A percentile compares a stretch with the other conserved stretches of the same genome.
Evolutionary conservation across 441 rosid genomes (phyloP).

Genomic region (Melastoma candidum): DNA sequence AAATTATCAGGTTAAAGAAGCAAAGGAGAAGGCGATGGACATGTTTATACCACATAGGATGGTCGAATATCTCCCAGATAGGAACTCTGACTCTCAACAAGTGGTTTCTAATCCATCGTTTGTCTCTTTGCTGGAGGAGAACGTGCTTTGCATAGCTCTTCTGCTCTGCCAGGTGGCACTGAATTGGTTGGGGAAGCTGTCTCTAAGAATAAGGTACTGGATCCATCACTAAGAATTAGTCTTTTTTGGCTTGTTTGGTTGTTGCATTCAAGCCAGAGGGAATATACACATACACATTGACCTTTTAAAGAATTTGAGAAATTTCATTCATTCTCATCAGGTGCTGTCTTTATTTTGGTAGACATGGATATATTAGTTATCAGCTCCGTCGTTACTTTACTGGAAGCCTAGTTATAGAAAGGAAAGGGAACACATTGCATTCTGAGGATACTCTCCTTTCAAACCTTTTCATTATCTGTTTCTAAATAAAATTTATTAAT

Average conservation of each 20-base stretch:
- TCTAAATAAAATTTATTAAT: too few relatives aligned
- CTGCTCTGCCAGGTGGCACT: constrained; percentile 30
- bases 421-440: too few relatives aligned
- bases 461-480: too few relatives aligned
- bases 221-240: background rate
- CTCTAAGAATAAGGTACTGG: constrained; percentile 70
- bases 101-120: constrained; percentile 41
- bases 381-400: too few relatives aligned
- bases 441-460: too few relatives aligned
- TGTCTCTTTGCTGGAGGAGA: constrained; percentile 50
- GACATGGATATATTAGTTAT: too few relatives aligned
- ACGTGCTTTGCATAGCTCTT: constrained; percentile 24
- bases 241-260: background rate
- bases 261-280: too few relatives aligned
- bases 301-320: too few relatives aligned
- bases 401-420: too few relatives aligned
- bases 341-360: too few relatives aligned
- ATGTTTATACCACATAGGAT: constrained; percentile 52
- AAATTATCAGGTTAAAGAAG: constrained; percentile 63
- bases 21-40: constrained; percentile 87
- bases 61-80: constrained; percentile 38
- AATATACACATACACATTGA: too few relatives aligned
- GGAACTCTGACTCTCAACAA: constrained; percentile 52
- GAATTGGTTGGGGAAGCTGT: constrained; percentile 51
- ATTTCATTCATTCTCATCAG: too few relatives aligned